Evolutionary conservation across 331 rosid genomes (phyloP), one percentile per base, ranked within the genome.

Genomic region (Pyrus hybrid): DNA sequence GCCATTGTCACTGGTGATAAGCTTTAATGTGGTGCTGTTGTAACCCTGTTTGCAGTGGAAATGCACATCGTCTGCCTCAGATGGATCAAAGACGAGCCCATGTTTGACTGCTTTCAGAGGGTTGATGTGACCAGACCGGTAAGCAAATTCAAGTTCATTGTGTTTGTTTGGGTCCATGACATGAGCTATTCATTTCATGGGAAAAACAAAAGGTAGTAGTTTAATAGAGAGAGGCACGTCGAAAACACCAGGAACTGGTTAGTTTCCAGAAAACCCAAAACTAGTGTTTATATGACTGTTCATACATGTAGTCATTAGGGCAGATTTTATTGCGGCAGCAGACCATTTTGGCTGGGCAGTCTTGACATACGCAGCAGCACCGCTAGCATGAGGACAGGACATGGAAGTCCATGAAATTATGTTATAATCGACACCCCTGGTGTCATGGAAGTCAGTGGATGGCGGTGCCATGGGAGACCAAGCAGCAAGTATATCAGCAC

Each of bases 371-470:
- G 86, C 86, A 33, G 79, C 86, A 12, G 67, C 76, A 3, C 76
- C 83, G 18, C 77, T 75, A 8, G 32, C 83, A 28, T 79, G 86
- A n/a, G 86, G 86, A 49, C 86, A 82, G 49, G 86, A 75, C 86
- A 78, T 82, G 4, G 86, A 82, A 2, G 83, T 82, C 12, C 86
- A 78, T 0, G 83, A 82, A 3, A 82, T 70, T 6, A 82, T 58
- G 20, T 82, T 79, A 29, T 28, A 82, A 10, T 6, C 6, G 13
- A 68, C 75, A 5, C 23, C 12, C 69, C 67, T 75, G 2, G 14
- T 65, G 35, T 82, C 86, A 0, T 21, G 29, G 3, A 13, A 20
- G 13, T 33, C 57, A 20, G 7, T 8, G 6, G 80, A 74, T 17
- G 73, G 71, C 1, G 78, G n/a, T 8, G 63, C 43, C 2, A 33